A percentile compares a stretch with the other conserved stretches of the same genome.
Conservation (phyloP, 805 yeast species). For the Maudiozyma bulderi region DNA sequence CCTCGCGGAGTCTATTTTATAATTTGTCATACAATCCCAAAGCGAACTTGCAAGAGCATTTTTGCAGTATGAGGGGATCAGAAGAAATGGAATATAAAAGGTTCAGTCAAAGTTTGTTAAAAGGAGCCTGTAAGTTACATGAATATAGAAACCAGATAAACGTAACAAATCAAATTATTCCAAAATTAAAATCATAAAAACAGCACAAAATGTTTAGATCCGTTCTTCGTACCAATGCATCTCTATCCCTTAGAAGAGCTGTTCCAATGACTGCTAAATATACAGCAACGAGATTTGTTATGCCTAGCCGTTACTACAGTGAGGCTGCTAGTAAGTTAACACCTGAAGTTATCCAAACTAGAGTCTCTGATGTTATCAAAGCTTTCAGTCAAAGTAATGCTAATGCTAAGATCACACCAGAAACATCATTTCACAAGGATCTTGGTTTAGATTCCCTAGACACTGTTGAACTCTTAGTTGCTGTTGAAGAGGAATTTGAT, state of each 20-base stretch:
- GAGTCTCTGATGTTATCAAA: slow-evolving; percentile 71
- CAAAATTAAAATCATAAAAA: neutral
- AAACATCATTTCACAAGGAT: slow-evolving; percentile 44
- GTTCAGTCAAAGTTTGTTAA: no score
- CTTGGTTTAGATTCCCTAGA: slow-evolving; percentile 76
- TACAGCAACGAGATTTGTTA: neutral
- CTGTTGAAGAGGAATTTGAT: slow-evolving; percentile 87
- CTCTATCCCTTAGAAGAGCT: neutral
- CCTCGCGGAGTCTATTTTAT: neutral
- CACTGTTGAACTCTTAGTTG: slow-evolving; percentile 91
- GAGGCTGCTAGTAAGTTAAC: slow-evolving; percentile 42
- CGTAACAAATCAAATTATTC: no score
- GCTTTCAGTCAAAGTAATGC: slow-evolving; percentile 53
- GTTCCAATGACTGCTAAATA: neutral
- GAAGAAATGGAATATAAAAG: no score
- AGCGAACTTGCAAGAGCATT: neutral
- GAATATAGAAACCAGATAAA: no score
- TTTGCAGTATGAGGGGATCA: neutral
- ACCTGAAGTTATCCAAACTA: slow-evolving; percentile 68
- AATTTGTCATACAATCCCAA: neutral
- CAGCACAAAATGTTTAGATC: slow-evolving; percentile 1
- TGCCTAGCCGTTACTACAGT: slow-evolving; percentile 37
- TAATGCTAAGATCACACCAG: slow-evolving; percentile 30
- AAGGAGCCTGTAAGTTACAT: no score
- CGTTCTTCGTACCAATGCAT: slow-evolving; percentile 1